A percentile compares a stretch with the other conserved stretches of the same genome.
Conservation (phyloP, 2,329 filamentous ascomycete genomes). For the Clonostachys rhizophaga region DNA sequence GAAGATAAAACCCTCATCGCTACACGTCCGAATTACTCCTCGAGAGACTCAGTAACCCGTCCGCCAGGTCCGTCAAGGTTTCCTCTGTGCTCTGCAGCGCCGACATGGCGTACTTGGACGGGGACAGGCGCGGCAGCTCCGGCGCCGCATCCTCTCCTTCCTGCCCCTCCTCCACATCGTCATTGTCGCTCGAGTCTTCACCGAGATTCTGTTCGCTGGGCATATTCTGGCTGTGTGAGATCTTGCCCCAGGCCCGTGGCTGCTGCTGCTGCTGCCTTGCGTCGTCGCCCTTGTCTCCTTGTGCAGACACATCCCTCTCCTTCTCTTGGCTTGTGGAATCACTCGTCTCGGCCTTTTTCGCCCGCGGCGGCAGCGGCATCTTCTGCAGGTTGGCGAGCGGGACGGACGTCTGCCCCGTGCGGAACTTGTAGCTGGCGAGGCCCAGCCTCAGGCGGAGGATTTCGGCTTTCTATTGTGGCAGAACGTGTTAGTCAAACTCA, state of each 20-base stretch:
- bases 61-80: conserved; percentile 23
- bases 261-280: background rate
- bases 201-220: background rate
- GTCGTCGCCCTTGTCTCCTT: background rate
- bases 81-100: no score
- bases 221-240: no score
- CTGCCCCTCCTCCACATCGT: background rate
- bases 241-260: no score
- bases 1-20: no score
- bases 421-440: conserved; percentile 71
- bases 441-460: conserved; percentile 64
- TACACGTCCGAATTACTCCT: conserved; percentile 9
- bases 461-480: conserved; percentile 58
- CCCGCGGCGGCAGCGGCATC: conserved; percentile 16
- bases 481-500: background rate
- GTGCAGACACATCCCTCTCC: background rate
- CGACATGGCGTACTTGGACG: no score
- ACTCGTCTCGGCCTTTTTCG: conserved; percentile 6
- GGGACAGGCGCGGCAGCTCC: conserved; percentile 7
- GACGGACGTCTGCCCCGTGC: conserved; percentile 64
- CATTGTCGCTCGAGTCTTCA: conserved; percentile 1
- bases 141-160: conserved; percentile 26
- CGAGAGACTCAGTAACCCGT: conserved; percentile 44
- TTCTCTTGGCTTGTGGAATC: conserved; percentile 4
- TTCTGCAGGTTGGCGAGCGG: conserved; percentile 56